Base-by-base conservation (phyloP, 306 rosid species). In the Acacia acuminata region DNA sequence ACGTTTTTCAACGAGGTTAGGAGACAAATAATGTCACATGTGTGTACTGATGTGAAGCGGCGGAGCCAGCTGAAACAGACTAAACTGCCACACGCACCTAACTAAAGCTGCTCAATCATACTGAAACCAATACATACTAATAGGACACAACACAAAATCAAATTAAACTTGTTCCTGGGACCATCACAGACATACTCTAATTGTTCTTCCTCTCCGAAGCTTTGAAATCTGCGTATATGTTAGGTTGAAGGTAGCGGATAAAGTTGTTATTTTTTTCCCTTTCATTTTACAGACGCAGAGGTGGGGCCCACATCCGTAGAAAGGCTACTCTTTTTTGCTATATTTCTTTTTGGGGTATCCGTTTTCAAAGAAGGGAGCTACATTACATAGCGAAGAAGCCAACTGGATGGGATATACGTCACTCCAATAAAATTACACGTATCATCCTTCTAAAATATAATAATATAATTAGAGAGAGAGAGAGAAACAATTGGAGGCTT, bases 381-480 rank as follows among this genome's bases (percentile, higher is more conserved):
- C 66, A 88, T 88, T 82, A 10, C 66, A 88, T 90, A 88, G 86
- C 73, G 71, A 80, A 85, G 93, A 84, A 90, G 87, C 85, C 82
- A 79, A 85, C 86, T 66, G 53, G 71, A 79, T 73, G 70, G 80
- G 82, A 82, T 88, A 77, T 79, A 85, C 90, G 88, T 87, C 81
- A 77, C 75, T 80, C 79, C 66, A 60, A 58, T 67, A 44, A 55
- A 71, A 80, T 84, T 65, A 84, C 27, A 76, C 84, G 89, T 77
- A 70, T 4, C n/a, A 8, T n/a, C 27, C 63, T 56, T 10, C 63
- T 6, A 53, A 53, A 77, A 9, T 44, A 66, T 8, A 17, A 74
- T 8, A 38, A 44, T 75, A n/a, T 16, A n/a, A 53, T 17, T 2
- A 16, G 3, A 17, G 8, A 20, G 24, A 40, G 24, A 25, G 30